Evolutionary conservation across 2,329 filamentous ascomycete genomes (phyloP), one percentile per base, ranked within the genome.

Genomic region (Arthrocladium fulminans): DNA sequence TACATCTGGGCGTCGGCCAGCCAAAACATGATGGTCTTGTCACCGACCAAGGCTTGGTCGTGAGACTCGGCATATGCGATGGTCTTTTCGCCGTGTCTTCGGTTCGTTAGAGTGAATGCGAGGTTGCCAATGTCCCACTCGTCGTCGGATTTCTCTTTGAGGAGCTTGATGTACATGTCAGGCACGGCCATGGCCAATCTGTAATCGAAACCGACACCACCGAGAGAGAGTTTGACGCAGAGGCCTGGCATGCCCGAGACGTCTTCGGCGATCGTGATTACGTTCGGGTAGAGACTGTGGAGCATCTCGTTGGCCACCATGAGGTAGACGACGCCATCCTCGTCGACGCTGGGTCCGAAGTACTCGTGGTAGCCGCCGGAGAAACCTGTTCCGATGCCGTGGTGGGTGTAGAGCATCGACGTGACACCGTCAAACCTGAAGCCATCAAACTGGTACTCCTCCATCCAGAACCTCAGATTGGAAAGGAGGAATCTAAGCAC

Each of bases 191-290:
- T 98, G 48, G 89, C 89, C 25, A 98, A 79, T 57, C 92, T 81
- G 67, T 98, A 98, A 69, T 98, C 92, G 64, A 98, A 98, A 22
- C 92, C 92, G 57, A 97, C 81, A 53, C 92, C 92, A 15, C 92
- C 92, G 1, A 96, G 73, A 1, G 84, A 83, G 32, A 96, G 73
- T 5, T 86, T 81, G 30, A 98, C 68, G 66, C 92, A 97, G 41
- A 98, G 74, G n/a, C 88, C 90, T 13, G 92, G 92, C 92, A 98
- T 98, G 15, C 92, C 92, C 6, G 90, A 97, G 8, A 98, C 92
- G 63, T 98, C 92, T 65, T 98, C 92, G 17, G 92, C 92, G 54
- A 98, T 83, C 1, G 89, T 96, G 61, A 97, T 95, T 56, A 75
- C 79, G 12, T 88, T 78, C 0, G 92, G 88, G 61, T 94, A 97